Evolutionary conservation across 352 stramenopile species (phyloP).

Genomic region (Globisporangium paroecandrum): DNA sequence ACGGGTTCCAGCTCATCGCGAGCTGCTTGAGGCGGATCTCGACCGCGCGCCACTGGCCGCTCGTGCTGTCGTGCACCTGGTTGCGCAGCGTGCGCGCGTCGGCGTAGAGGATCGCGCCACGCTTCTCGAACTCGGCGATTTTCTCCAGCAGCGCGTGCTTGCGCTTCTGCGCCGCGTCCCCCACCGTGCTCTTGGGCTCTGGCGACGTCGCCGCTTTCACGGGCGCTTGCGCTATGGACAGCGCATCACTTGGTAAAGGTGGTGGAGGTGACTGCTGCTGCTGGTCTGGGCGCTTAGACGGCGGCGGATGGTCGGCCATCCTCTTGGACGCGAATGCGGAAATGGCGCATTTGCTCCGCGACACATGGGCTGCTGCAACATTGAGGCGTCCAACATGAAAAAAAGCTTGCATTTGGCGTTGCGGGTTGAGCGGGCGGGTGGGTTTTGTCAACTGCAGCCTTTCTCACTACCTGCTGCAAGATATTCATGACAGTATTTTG

Average conservation of each 20-base stretch:
- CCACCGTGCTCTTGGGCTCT: not conserved
- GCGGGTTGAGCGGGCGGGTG: not conserved
- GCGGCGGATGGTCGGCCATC: slow-evolving; percentile 1
- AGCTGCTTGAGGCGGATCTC: slow-evolving; percentile 59
- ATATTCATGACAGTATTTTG: not conserved
- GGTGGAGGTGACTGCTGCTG: not conserved
- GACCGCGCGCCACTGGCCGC: slow-evolving; percentile 53
- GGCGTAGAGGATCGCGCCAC: slow-evolving; percentile 48
- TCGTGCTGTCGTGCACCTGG: slow-evolving; percentile 62
- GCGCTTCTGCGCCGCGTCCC: slow-evolving; percentile 14
- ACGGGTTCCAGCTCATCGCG: slow-evolving; percentile 68
- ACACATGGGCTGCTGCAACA: not conserved
- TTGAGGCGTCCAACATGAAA: not conserved
- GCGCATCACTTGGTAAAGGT: not conserved
- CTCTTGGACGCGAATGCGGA: slow-evolving; percentile 1
- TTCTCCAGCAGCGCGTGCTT: slow-evolving; percentile 42
- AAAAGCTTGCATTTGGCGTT: not conserved
- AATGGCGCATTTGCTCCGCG: not conserved
- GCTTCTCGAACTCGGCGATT: slow-evolving; percentile 51
- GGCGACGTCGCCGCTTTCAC: not conserved
- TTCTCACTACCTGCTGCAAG: not conserved
- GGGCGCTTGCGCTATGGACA: not conserved
- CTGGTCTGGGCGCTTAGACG: not conserved
- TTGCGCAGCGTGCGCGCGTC: slow-evolving; percentile 66
- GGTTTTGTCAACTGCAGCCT: not conserved